Evolutionary conservation across 2,329 filamentous ascomycete genomes (phyloP).

Genomic region (Achaetomium macrosporum): DNA sequence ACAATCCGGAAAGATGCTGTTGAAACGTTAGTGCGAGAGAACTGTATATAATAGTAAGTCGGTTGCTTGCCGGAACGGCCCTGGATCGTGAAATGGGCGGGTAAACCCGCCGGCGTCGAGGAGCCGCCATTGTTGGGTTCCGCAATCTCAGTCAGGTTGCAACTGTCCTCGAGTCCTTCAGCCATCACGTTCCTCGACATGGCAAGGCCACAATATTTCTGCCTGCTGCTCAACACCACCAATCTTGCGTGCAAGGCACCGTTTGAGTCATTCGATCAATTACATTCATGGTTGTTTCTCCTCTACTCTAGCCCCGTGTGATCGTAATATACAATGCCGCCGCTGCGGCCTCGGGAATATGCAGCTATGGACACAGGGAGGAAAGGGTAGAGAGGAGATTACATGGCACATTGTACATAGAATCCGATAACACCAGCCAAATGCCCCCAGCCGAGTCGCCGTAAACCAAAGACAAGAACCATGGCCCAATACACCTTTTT

Average conservation of each 20-base stretch:
- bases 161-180: background rate
- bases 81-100: no score
- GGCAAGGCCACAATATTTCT: conserved; percentile 13
- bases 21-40: no score
- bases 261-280: background rate
- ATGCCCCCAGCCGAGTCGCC: conserved; percentile 39
- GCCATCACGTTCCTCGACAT: background rate
- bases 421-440: conserved; percentile 43
- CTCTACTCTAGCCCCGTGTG: conserved; percentile 24
- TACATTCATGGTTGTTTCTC: conserved; percentile 10
- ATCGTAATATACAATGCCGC: conserved; percentile 28
- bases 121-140: no score
- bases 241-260: background rate
- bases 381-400: conserved; percentile 33
- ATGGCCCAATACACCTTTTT: conserved; percentile 20
- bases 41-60: no score
- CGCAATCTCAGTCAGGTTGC: no score
- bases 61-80: no score
- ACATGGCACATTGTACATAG: conserved; percentile 35
- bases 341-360: conserved; percentile 21
- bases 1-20: no score
- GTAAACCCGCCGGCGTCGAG: no score
- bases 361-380: conserved; percentile 25
- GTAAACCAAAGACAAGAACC: conserved; percentile 23
- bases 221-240: conserved; percentile 1